phyloP scores from a whole-genome alignment of 2,329 filamentous ascomycete genomes.

The Aspergillus chevalieri region DNA sequence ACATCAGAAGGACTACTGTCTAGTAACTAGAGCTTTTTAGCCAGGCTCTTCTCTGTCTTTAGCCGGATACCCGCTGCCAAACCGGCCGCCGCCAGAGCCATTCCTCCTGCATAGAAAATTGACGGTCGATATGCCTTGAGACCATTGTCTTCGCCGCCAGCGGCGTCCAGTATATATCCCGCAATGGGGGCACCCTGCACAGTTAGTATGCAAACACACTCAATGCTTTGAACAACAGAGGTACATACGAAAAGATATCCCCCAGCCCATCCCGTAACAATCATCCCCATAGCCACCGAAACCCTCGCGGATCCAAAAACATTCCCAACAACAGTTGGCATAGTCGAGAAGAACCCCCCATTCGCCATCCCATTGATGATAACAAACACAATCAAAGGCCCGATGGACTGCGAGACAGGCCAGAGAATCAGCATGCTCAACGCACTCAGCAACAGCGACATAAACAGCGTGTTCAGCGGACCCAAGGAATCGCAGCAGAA shows the following conservation, averaged over 20 bases:
- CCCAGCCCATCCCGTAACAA: constrained; percentile 54
- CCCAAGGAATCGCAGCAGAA: constrained; percentile 51
- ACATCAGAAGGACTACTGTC: no score
- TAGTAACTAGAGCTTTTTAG: constrained; percentile 29
- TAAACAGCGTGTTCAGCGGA: constrained; percentile 50
- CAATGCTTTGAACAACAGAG: not conserved
- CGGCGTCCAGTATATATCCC: constrained; percentile 53
- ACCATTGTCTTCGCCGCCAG: constrained; percentile 46
- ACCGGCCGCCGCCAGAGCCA: constrained; percentile 43
- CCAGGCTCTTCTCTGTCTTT: constrained; percentile 34
- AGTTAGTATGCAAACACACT: not conserved
- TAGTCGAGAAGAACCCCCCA: constrained; percentile 58
- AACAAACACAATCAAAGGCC: constrained; percentile 51
- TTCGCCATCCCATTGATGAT: constrained; percentile 56
- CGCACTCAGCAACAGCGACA: constrained; percentile 47
- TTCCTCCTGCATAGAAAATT: constrained; percentile 56
- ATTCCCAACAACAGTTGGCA: constrained; percentile 57
- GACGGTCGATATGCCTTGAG: constrained; percentile 53
- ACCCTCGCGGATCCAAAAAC: constrained; percentile 53
- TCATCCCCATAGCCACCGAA: constrained; percentile 56
- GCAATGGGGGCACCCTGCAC: constrained; percentile 52
- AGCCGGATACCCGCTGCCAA: constrained; percentile 42
- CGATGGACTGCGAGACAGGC: constrained; percentile 53
- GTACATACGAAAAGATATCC: constrained; percentile 54
- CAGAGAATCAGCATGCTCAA: constrained; percentile 57